Evolutionary conservation across 306 rosid genomes (phyloP).

Genomic region (Fragaria vesca): DNA sequence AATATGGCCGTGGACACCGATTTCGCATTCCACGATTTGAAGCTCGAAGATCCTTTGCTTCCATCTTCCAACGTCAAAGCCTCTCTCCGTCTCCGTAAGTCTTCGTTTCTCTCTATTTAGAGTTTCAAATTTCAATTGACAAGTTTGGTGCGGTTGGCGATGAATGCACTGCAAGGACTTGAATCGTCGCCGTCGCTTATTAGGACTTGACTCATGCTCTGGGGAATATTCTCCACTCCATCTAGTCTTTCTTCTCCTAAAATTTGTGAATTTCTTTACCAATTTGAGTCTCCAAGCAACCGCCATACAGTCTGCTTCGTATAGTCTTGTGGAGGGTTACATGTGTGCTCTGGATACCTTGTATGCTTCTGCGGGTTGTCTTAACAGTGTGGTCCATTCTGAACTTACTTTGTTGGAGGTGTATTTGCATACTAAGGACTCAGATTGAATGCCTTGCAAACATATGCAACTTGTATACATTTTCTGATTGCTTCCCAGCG

Average conservation of each 20-base stretch:
- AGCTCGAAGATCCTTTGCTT: constrained; percentile 71
- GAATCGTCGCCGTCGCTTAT: constrained; percentile 71
- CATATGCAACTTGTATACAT: constrained; percentile 56
- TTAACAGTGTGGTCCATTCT: constrained; percentile 66
- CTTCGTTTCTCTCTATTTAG: constrained; percentile 13
- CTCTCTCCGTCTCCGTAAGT: constrained; percentile 64
- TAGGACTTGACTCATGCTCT: constrained; percentile 52
- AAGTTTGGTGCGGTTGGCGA: constrained; percentile 72
- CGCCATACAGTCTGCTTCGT: constrained; percentile 22
- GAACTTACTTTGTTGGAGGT: constrained; percentile 74
- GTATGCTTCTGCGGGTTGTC: constrained; percentile 71
- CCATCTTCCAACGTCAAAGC: neutral
- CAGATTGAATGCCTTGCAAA: constrained; percentile 71
- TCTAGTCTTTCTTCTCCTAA: constrained; percentile 64
- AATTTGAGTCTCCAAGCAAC: constrained; percentile 6
- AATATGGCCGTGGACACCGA: constrained; percentile 47
- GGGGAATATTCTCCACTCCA: constrained; percentile 61
- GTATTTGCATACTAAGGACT: constrained; percentile 69
- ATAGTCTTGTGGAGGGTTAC: constrained; percentile 73
- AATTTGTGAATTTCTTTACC: constrained; percentile 57
- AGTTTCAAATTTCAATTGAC: constrained; percentile 11
- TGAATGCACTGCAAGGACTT: constrained; percentile 74
- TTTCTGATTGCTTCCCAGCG: constrained; percentile 42
- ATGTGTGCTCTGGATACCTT: constrained; percentile 59
- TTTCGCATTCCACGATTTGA: constrained; percentile 55